phyloP scores from a whole-genome alignment of 306 rosid species.

The Trichosanthes truncata region DNA sequence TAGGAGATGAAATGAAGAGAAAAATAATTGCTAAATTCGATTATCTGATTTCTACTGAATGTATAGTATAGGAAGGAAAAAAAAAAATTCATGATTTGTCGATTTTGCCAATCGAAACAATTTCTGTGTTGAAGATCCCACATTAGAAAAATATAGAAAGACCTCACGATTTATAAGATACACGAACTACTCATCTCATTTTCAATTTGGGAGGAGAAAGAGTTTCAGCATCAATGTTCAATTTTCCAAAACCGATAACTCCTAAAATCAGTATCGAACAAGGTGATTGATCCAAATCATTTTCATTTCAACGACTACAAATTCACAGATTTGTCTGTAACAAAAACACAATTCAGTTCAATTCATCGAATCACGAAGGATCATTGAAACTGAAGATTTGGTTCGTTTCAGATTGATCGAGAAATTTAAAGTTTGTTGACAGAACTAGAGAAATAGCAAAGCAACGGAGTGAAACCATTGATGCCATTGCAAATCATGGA shows the following conservation, averaged over 20 bases:
- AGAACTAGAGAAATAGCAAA: background rate
- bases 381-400: background rate
- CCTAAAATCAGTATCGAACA: background rate
- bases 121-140: too few relatives aligned
- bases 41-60: too few relatives aligned
- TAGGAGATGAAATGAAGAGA: too few relatives aligned
- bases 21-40: too few relatives aligned
- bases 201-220: background rate
- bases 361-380: background rate
- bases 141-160: too few relatives aligned
- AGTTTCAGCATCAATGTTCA: background rate
- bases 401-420: background rate
- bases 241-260: too few relatives aligned
- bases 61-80: too few relatives aligned
- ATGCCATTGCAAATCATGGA: background rate
- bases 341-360: background rate
- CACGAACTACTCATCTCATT: too few relatives aligned
- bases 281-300: background rate
- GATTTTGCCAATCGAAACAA: background rate
- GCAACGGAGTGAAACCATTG: background rate
- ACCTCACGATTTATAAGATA: too few relatives aligned
- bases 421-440: background rate
- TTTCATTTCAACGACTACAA: background rate
- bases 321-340: too few relatives aligned
- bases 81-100: too few relatives aligned